Conservation (phyloP, 1,284 basidiomycete species). For the Ustilago xerochloae region DNA sequence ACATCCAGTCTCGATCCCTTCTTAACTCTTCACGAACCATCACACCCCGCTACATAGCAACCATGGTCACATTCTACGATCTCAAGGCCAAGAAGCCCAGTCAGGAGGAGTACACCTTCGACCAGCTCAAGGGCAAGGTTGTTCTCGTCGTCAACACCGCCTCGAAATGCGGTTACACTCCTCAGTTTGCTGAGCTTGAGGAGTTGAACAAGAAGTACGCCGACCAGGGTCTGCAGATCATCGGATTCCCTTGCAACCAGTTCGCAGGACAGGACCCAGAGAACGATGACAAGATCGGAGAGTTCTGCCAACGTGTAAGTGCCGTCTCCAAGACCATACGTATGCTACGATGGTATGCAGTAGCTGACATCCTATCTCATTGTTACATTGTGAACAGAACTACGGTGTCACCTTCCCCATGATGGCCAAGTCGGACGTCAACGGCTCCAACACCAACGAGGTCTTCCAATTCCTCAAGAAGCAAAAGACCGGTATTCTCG, state of each 20-base stretch:
- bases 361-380: not conserved
- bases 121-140: slow-evolving; percentile 71
- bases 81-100: slow-evolving; percentile 63
- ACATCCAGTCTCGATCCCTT: slow-evolving; percentile 1
- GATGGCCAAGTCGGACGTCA: slow-evolving; percentile 77
- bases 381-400: slow-evolving; percentile 44
- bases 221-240: slow-evolving; percentile 78
- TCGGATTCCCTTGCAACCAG: slow-evolving; percentile 94
- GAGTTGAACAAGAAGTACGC: slow-evolving; percentile 84
- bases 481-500: slow-evolving; percentile 79
- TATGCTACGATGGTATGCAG: no score
- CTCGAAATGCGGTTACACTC: slow-evolving; percentile 76
- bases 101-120: slow-evolving; percentile 58
- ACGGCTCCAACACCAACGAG: slow-evolving; percentile 80
- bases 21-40: not conserved
- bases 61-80: slow-evolving; percentile 66
- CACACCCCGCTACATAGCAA: not conserved
- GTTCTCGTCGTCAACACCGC: slow-evolving; percentile 73
- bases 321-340: not conserved
- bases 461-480: slow-evolving; percentile 87
- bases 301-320: slow-evolving; percentile 63
- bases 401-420: slow-evolving; percentile 67
- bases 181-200: slow-evolving; percentile 87
- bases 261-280: slow-evolving; percentile 71
- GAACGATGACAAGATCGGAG: slow-evolving; percentile 58